Evolutionary conservation across 2,329 filamentous ascomycete species (phyloP), one percentile per base, ranked within the genome.

Genomic region (Diaporthe citriasiana): DNA sequence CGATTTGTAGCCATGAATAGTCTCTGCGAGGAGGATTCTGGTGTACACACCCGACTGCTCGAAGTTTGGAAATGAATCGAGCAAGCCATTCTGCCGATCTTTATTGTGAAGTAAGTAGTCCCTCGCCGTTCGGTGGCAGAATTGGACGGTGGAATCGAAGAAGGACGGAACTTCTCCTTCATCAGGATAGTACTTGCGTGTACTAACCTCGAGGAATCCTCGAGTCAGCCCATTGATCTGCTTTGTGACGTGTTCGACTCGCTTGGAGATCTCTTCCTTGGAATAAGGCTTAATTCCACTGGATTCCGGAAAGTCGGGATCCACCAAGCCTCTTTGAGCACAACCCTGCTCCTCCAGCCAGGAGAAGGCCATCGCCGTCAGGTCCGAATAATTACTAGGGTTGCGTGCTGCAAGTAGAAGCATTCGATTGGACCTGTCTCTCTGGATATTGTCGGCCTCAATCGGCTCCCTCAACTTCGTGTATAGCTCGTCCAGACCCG

Each of bases 401-500:
- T 19, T 42, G n/a, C 25, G 35, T 27, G 33, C n/a, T 10, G 53
- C 63, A 2, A 73, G n/a, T 10, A 59, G 15, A 1, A 73, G 71
- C 17, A 73, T 69, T 10, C 60, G 71, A 15, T 69, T 27, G 0
- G 35, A 42, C 6, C 35, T 59, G 6, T 15, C 30, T 7, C 35
- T 69, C n/a, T 69, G 60, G 9, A 38, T 33, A 1, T 8, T 4
- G 55, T 66, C 47, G 4, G n/a, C 56, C n/a, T 73, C 50, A 1
- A 69, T 60, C 2, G 63, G 53, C 40, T 51, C 63, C 30, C 71
- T 53, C 30, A 73, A 27, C 27, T 60, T 73, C 1, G 25, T 38
- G 17, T 73, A 73, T 22, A 73, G 17, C 7, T 25, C 19, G n/a
- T 73, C 53, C 4, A 73, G 25, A 8, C 60, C 63, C n/a, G 33